A percentile compares a stretch with the other conserved stretches of the same genome.
These are phyloP conservation scores for Coemansia erecta DNA, from an alignment of 192 early-diverging fungal genomes.

Conservation along the genomic window DNA sequence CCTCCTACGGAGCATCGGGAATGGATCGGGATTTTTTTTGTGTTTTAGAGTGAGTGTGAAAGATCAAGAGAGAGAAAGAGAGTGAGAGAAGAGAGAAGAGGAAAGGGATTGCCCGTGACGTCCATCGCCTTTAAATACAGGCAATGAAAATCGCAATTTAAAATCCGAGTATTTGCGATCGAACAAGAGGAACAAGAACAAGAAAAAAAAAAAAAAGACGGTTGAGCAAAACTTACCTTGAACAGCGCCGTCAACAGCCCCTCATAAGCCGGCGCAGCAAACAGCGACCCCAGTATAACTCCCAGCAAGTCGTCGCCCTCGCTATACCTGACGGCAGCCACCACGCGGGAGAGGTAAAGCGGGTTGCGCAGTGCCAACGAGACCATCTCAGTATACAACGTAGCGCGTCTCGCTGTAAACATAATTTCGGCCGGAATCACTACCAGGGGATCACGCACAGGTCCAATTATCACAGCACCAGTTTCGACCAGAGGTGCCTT, in stretches of 20 bases:
- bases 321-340: constrained; percentile 33
- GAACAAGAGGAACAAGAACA: background rate
- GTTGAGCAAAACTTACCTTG: constrained; percentile 27
- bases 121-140: too few relatives aligned
- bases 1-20: constrained; percentile 19
- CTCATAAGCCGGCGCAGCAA: constrained; percentile 23
- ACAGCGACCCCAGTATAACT: constrained; percentile 41
- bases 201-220: constrained; percentile 4
- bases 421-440: constrained; percentile 45
- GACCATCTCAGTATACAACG: constrained; percentile 34
- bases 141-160: too few relatives aligned
- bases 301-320: constrained; percentile 42
- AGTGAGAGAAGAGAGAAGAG: too few relatives aligned
- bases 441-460: constrained; percentile 18
- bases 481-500: constrained; percentile 18
- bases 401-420: constrained; percentile 30
- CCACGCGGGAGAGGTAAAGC: constrained; percentile 35
- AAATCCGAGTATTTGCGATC: too few relatives aligned
- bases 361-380: constrained; percentile 32
- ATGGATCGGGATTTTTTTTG: background rate
- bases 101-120: too few relatives aligned
- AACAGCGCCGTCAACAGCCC: constrained; percentile 30
- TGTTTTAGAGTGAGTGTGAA: background rate
- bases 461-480: constrained; percentile 24
- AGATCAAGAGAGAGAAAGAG: background rate